Percentiles rank a stretch among this genome's conserved stretches.
Conservation (phyloP, 2,329 filamentous ascomycete genomes). For the Rachicladosporium sp. region DNA sequence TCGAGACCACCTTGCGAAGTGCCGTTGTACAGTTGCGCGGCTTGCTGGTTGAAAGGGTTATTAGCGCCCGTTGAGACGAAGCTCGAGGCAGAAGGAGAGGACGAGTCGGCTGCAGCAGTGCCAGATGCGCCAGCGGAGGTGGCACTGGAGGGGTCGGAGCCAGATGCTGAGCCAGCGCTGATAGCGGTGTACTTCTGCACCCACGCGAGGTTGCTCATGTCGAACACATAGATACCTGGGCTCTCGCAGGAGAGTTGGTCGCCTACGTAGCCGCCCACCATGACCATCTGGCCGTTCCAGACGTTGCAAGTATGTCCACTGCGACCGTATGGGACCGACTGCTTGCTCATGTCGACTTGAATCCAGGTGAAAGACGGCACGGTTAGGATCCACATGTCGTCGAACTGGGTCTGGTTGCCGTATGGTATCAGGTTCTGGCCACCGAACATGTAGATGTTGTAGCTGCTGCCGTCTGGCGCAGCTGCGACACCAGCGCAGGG, state of each 20-base stretch:
- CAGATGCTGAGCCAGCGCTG: constrained; percentile 36
- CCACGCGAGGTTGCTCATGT: constrained; percentile 59
- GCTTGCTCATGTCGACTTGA: constrained; percentile 42
- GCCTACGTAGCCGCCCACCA: constrained; percentile 59
- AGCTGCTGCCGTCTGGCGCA: constrained; percentile 51
- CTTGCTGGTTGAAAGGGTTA: constrained; percentile 40
- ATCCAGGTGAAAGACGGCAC: constrained; percentile 75
- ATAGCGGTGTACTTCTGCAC: constrained; percentile 55
- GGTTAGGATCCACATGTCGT: constrained; percentile 68
- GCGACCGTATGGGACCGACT: constrained; percentile 43
- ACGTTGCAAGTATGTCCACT: constrained; percentile 65
- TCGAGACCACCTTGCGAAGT: constrained; percentile 45
- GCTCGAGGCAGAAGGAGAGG: neutral
- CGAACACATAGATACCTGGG: constrained; percentile 64
- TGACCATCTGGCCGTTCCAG: constrained; percentile 71
- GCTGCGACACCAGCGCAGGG: constrained; percentile 63
- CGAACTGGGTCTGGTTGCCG: constrained; percentile 47
- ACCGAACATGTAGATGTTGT: constrained; percentile 68
- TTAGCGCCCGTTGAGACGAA: constrained; percentile 17
- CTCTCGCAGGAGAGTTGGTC: constrained; percentile 50
- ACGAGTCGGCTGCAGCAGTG: neutral
- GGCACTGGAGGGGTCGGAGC: constrained; percentile 11
- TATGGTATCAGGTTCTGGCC: constrained; percentile 60
- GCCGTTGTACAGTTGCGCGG: constrained; percentile 31
- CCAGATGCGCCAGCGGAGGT: constrained; percentile 5